phyloP scores from a whole-genome alignment of 495 filamentous ascomycete genomes.

The Elaphomyces granulatus region DNA sequence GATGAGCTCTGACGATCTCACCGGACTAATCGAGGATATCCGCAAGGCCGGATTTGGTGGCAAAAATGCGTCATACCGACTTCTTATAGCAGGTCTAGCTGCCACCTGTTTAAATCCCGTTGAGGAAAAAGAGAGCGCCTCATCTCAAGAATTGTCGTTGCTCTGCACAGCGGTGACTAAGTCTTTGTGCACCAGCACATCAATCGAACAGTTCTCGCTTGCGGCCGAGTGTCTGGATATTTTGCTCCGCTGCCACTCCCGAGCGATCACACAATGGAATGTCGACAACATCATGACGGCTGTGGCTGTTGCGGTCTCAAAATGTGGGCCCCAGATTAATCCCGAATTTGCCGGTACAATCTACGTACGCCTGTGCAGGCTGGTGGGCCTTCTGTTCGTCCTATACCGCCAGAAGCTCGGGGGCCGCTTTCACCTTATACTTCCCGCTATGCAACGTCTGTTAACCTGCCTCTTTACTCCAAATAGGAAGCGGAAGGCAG shows the following conservation, averaged over 20 bases:
- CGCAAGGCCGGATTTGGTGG: constrained; percentile 18
- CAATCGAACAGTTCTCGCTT: constrained; percentile 41
- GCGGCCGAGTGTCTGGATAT: constrained; percentile 37
- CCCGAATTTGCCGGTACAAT: constrained; percentile 34
- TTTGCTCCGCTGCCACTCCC: constrained; percentile 41
- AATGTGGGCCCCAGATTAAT: constrained; percentile 22
- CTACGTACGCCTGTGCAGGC: constrained; percentile 45
- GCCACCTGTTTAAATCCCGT: constrained; percentile 18
- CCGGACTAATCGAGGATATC: constrained; percentile 21
- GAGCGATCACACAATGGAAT: constrained; percentile 51
- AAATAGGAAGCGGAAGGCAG: constrained; percentile 24
- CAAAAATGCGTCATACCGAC: constrained; percentile 17
- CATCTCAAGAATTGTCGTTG: constrained; percentile 23
- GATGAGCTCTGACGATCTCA: constrained; percentile 18
- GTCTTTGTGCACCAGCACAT: constrained; percentile 21
- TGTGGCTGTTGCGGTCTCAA: constrained; percentile 39
- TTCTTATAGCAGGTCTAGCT: constrained; percentile 27
- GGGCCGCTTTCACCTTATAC: constrained; percentile 56
- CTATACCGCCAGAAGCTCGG: constrained; percentile 51
- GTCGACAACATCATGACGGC: constrained; percentile 48
- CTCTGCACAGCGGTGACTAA: constrained; percentile 21
- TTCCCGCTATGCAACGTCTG: constrained; percentile 46
- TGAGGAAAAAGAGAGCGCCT: constrained; percentile 27
- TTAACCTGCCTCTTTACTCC: constrained; percentile 48
- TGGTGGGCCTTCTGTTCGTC: constrained; percentile 40